Evolutionary conservation across 2,329 filamentous ascomycete species (phyloP).

Genomic region (Colletotrichum sp.): DNA sequence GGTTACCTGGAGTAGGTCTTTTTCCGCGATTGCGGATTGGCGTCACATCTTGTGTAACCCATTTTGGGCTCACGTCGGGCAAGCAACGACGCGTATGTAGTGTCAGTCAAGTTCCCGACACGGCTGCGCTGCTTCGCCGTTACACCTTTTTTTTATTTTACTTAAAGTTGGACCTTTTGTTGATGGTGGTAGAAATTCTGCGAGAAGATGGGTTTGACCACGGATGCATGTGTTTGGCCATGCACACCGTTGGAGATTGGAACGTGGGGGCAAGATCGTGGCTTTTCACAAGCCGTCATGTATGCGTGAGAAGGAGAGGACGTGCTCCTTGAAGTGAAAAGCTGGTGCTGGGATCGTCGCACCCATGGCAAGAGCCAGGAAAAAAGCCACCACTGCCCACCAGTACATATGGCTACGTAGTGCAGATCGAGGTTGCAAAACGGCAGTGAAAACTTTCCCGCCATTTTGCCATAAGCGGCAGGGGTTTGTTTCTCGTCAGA

Average conservation of each 20-base stretch:
- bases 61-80: not conserved
- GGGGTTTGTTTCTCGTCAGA: slow-evolving; percentile 7
- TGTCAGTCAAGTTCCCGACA: not conserved
- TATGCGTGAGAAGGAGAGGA: not conserved
- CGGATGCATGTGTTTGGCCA: not conserved
- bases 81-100: not conserved
- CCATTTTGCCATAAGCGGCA: not conserved
- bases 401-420: not conserved
- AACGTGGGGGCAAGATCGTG: not conserved
- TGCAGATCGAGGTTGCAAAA: slow-evolving; percentile 5
- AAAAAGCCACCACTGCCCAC: not conserved
- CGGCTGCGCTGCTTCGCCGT: not conserved
- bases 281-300: not conserved
- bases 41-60: slow-evolving; percentile 1
- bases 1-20: not conserved
- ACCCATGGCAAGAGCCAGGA: not conserved
- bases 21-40: not conserved
- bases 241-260: not conserved
- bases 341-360: not conserved
- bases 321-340: not conserved
- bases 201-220: not conserved
- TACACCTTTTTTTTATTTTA: not conserved
- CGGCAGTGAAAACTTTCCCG: not conserved
- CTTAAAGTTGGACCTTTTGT: not conserved
- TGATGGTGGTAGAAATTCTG: not conserved